Conservation (phyloP, 768 basidiomycete genomes). For the Boletus rex-veris region DNA sequence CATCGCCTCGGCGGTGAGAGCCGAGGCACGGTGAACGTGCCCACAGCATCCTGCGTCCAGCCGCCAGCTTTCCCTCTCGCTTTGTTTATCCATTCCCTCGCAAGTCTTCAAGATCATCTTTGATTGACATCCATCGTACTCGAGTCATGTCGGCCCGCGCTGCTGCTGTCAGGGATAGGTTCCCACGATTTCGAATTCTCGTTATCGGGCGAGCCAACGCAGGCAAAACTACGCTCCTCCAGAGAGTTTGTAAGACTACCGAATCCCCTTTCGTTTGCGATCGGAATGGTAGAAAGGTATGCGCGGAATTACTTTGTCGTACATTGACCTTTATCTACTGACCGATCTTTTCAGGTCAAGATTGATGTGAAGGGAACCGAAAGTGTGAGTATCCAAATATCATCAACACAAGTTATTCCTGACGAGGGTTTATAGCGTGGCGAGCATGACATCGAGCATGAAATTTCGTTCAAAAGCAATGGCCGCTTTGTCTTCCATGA, state of each 20-base stretch:
- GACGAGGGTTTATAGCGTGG: neutral
- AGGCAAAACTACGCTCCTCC: slow-evolving; percentile 40
- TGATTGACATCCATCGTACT: neutral
- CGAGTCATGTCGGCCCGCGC: neutral
- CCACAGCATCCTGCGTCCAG: neutral
- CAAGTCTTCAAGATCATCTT: neutral
- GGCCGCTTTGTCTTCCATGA: slow-evolving; percentile 40
- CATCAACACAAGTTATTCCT: neutral
- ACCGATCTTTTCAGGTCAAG: neutral
- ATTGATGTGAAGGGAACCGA: neutral
- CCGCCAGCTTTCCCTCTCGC: neutral
- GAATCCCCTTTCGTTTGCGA: slow-evolving; percentile 32
- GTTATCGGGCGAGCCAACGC: slow-evolving; percentile 41
- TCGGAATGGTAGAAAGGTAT: slow-evolving; percentile 18
- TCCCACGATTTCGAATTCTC: slow-evolving; percentile 35
- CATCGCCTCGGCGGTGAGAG: no score
- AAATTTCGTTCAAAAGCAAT: slow-evolving; percentile 28
- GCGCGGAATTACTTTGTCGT: neutral
- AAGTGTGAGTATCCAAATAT: neutral
- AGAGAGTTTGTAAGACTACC: slow-evolving; percentile 35
- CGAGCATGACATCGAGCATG: slow-evolving; percentile 10
- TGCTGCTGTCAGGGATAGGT: neutral
- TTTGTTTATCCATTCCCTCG: neutral
- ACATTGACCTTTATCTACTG: neutral
- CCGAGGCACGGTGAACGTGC: neutral